Conservation (phyloP, 2,329 filamentous ascomycete species). For the Pseudogymnoascus sp. region DNA sequence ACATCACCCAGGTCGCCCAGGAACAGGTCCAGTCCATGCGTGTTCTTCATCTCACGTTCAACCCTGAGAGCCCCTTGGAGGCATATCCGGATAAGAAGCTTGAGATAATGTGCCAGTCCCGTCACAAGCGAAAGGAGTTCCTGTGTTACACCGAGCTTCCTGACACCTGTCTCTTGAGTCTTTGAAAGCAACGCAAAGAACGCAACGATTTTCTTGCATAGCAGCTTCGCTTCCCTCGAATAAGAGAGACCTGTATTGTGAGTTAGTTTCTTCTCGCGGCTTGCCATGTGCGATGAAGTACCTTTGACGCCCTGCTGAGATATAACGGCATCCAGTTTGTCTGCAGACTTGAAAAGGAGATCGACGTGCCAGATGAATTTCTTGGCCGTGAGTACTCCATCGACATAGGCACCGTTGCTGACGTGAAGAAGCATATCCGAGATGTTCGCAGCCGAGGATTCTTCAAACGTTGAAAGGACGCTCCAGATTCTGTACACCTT, state of each 20-base stretch:
- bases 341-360: slow-evolving; percentile 80
- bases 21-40: slow-evolving; percentile 73
- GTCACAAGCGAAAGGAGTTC: slow-evolving; percentile 97
- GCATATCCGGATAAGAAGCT: slow-evolving; percentile 93
- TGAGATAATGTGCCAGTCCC: slow-evolving; percentile 91
- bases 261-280: neutral
- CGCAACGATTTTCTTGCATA: slow-evolving; percentile 99
- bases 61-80: slow-evolving; percentile 86
- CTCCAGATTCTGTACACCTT: slow-evolving; percentile 99
- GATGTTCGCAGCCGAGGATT: slow-evolving; percentile 95
- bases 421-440: slow-evolving; percentile 98
- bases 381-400: slow-evolving; percentile 89
- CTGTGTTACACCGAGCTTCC: slow-evolving; percentile 91
- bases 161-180: slow-evolving; percentile 81
- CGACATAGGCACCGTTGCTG: slow-evolving; percentile 92
- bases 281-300: slow-evolving; percentile 34
- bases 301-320: slow-evolving; percentile 64
- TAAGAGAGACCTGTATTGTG: slow-evolving; percentile 66
- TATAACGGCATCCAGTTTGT: slow-evolving; percentile 72
- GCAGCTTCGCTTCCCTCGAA: slow-evolving; percentile 87
- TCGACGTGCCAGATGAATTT: slow-evolving; percentile 96
- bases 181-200: slow-evolving; percentile 95
- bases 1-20: slow-evolving; percentile 76
- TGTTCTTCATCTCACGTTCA: slow-evolving; percentile 70
- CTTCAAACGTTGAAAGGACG: slow-evolving; percentile 91